These are phyloP conservation scores for Dactylellina cionopaga DNA, from an alignment of 2,329 filamentous ascomycete species.

Conservation along the genomic window DNA sequence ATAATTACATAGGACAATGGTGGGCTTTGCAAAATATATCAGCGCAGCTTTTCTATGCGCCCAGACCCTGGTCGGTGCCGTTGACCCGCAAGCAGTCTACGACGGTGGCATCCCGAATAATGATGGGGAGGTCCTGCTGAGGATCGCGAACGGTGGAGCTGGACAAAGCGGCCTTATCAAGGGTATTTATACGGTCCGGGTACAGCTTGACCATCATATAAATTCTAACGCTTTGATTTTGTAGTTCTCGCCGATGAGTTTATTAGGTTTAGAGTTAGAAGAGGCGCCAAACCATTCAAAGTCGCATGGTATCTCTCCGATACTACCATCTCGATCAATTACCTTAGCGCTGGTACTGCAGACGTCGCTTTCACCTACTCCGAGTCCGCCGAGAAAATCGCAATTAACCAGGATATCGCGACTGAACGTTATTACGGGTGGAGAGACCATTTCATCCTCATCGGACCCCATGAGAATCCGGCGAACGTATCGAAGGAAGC, in stretches of 20 bases:
- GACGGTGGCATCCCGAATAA: slow-evolving; percentile 52
- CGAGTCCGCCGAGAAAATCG: slow-evolving; percentile 62
- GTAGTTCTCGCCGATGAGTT: slow-evolving; percentile 60
- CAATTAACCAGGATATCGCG: slow-evolving; percentile 61
- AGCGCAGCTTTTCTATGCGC: slow-evolving; percentile 11
- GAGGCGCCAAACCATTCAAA: slow-evolving; percentile 59
- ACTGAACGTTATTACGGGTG: slow-evolving; percentile 62
- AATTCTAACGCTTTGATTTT: not conserved
- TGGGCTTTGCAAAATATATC: slow-evolving; percentile 35
- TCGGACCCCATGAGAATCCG: slow-evolving; percentile 58
- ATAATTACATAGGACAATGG: slow-evolving; percentile 34
- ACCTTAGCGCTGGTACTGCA: slow-evolving; percentile 60
- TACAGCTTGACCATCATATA: not conserved
- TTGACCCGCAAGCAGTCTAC: slow-evolving; percentile 56
- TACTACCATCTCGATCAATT: slow-evolving; percentile 64
- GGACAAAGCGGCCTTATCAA: slow-evolving; percentile 61
- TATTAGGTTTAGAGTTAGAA: slow-evolving; percentile 58
- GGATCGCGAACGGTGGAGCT: slow-evolving; percentile 61
- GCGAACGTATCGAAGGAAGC: slow-evolving; percentile 59
- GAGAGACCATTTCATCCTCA: slow-evolving; percentile 64
- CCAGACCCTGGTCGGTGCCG: slow-evolving; percentile 19
- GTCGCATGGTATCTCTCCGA: slow-evolving; percentile 65
- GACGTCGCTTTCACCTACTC: slow-evolving; percentile 65
- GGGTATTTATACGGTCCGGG: slow-evolving; percentile 53
- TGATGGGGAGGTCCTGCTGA: slow-evolving; percentile 52